phyloP scores from a whole-genome alignment of 2,329 filamentous ascomycete genomes.

The Hypocreales sp. region DNA sequence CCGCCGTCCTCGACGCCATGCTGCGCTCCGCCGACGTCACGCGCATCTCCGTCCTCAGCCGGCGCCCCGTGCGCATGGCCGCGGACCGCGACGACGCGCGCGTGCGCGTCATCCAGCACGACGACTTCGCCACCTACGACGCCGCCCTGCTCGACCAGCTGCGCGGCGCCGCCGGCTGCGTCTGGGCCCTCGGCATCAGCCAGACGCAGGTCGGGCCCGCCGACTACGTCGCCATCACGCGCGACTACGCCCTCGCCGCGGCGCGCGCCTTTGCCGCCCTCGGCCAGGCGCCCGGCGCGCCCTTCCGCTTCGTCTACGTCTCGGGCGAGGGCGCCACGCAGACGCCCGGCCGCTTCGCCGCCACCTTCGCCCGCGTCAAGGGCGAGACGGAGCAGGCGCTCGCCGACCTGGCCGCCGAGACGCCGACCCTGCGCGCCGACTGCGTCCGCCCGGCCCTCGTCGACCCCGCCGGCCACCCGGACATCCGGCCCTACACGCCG shows the following conservation, averaged over 20 bases:
- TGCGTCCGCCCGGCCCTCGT: conserved; percentile 44
- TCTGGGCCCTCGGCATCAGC: conserved; percentile 60
- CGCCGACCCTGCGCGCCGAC: conserved; percentile 33
- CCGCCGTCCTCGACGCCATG: conserved; percentile 44
- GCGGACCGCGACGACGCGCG: conserved; percentile 40
- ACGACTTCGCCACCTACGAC: conserved; percentile 49
- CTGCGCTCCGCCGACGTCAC: conserved; percentile 36
- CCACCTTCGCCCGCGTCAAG: conserved; percentile 48
- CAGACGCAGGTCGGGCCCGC: conserved; percentile 43
- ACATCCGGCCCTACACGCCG: conserved; percentile 26
- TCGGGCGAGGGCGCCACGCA: conserved; percentile 49
- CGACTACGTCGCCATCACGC: conserved; percentile 55
- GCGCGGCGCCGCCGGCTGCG: conserved; percentile 48
- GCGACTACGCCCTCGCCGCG: conserved; percentile 47
- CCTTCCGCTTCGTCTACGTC: conserved; percentile 57
- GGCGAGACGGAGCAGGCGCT: conserved; percentile 48
- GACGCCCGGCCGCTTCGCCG: conserved; percentile 36
- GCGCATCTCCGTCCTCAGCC: conserved; percentile 52
- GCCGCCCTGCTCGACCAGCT: conserved; percentile 40
- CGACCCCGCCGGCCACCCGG: conserved; percentile 28
- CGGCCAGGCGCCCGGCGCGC: conserved; percentile 20
- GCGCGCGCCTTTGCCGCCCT: conserved; percentile 42
- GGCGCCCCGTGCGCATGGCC: conserved; percentile 47
- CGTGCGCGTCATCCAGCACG: conserved; percentile 50
- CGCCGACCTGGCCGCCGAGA: conserved; percentile 29